Evolutionary conservation across 2,329 filamentous ascomycete genomes (phyloP), one percentile per base, ranked within the genome.

Genomic region (Colletotrichum tanaceti): DNA sequence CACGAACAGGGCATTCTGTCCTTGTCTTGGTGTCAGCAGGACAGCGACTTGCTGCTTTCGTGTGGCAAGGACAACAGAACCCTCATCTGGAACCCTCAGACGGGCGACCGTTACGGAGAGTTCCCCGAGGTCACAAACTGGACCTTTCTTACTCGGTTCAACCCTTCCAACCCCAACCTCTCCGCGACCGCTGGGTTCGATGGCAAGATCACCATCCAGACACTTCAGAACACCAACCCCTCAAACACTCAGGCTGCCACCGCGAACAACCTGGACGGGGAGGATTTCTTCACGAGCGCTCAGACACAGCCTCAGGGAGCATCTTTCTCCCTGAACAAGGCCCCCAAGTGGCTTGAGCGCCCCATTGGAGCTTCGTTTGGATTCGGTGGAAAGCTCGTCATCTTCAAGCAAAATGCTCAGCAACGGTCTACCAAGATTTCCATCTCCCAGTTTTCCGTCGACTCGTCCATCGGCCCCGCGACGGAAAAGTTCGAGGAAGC

Each of bases 81-180:
- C 2, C 87, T 99, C 70, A 90, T 96, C 70, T 99, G 97, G 96
- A 98, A 98, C 79, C 93, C 96, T 1, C 92, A 96, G 75, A 97
- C 92, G 3, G 95, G 95, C 61, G 89, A 96, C 77, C 86, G 88
- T 14, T 91, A 94, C 71, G 96, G 97, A 72, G 95, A 98, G 80
- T 95, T 98, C 76, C 94, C 95, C 5, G 93, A 98, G 75, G 94
- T 97, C 62, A 98, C 95, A n/a, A 99, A 98, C 80, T 99, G 96
- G 95, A 97, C 94, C 6, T 99, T 99, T 84, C 90, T 95, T 77
- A 97, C 96, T 5, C 89, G 91, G 71, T 98, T 97, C 87, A 94
- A 97, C 78, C 96, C 96, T 38, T 90, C 93, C 73, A 97, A 99
- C 79, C 95, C 96, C 13, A 93, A 90, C 76, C 85, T 99, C 66